These are phyloP conservation scores for Entonaema liquescens DNA, from an alignment of 495 filamentous ascomycete genomes.

Conservation along the genomic window DNA sequence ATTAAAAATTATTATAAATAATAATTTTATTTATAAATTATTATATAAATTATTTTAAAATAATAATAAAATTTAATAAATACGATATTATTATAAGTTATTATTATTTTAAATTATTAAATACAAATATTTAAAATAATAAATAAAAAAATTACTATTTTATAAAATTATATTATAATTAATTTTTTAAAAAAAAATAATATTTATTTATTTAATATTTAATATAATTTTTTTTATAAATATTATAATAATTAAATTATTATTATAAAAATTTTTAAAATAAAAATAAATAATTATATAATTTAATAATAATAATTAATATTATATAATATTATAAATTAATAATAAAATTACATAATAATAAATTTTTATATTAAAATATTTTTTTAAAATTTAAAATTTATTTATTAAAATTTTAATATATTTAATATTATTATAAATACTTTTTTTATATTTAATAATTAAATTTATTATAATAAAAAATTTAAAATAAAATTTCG, in stretches of 20 bases:
- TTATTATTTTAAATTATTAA: background rate
- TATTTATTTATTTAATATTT: slow-evolving; percentile 10
- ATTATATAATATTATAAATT: background rate
- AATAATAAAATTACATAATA: background rate
- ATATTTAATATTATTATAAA: background rate
- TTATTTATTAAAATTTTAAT: background rate
- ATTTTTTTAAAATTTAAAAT: background rate
- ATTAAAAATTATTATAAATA: background rate
- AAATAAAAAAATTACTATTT: background rate
- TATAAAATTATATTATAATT: slow-evolving; percentile 5
- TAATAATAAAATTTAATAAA: background rate
- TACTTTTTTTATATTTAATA: background rate
- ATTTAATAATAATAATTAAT: background rate
- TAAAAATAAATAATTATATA: slow-evolving; percentile 8
- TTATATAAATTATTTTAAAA: background rate
- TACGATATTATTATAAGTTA: slow-evolving; percentile 1
- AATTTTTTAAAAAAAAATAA: background rate
- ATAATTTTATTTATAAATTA: background rate
- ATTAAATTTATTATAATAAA: background rate
- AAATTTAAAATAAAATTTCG: background rate
- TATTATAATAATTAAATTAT: background rate
- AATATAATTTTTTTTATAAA: background rate
- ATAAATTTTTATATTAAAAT: background rate
- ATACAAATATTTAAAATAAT: background rate
- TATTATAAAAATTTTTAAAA: slow-evolving; percentile 6